Evolutionary conservation across 108 stramenopile species (phyloP).

Genomic region (Skeletonema costatum): DNA sequence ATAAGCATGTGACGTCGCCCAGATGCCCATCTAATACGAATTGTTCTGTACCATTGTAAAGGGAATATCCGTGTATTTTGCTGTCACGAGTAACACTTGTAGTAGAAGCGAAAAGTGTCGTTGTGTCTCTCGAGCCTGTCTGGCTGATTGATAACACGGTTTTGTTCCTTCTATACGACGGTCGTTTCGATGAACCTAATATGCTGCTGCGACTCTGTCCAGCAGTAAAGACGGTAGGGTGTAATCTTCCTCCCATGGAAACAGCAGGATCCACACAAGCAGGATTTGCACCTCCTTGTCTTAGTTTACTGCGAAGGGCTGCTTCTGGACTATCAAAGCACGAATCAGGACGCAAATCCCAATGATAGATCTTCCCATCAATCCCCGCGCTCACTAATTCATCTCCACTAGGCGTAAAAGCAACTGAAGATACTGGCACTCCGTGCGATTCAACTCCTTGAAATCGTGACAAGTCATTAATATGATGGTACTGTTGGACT

Average conservation of each 20-base stretch:
- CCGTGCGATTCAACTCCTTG: slow-evolving; percentile 46
- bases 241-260: slow-evolving; percentile 20
- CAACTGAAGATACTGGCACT: slow-evolving; percentile 56
- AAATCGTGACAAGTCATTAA: slow-evolving; percentile 14
- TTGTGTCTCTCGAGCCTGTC: slow-evolving; percentile 29
- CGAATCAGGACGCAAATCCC: slow-evolving; percentile 70
- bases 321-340: slow-evolving; percentile 44
- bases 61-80: slow-evolving; percentile 53
- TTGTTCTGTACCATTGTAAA: slow-evolving; percentile 60
- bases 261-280: slow-evolving; percentile 26
- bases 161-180: neutral
- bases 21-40: slow-evolving; percentile 65
- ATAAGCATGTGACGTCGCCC: slow-evolving; percentile 52
- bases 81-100: neutral
- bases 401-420: slow-evolving; percentile 65
- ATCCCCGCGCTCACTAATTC: slow-evolving; percentile 58
- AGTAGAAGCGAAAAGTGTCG: slow-evolving; percentile 21
- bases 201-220: neutral
- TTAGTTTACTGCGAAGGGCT: neutral
- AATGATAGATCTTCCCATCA: slow-evolving; percentile 59
- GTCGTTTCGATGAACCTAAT: slow-evolving; percentile 6
- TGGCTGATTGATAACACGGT: neutral
- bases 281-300: neutral
- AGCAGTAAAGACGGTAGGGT: slow-evolving; percentile 11
- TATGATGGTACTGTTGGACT: neutral